These are phyloP conservation scores for Dendrobium officinale DNA, from an alignment of 106 monocot genomes.

Conservation along the genomic window DNA sequence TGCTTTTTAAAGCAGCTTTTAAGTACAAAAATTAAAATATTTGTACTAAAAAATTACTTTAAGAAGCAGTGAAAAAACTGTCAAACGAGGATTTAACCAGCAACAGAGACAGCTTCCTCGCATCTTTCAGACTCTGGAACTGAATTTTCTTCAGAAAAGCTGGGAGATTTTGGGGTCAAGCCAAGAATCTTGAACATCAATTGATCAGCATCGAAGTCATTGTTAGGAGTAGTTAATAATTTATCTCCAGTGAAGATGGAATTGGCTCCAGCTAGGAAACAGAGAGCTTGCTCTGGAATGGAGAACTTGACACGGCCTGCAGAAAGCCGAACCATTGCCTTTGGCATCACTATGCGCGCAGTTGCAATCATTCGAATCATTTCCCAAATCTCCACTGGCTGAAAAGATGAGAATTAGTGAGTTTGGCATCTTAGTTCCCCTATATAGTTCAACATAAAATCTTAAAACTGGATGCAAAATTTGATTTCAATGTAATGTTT, in stretches of 20 bases:
- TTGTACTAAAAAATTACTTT: too few species aligned
- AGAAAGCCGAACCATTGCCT: constrained; percentile 91
- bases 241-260: constrained; percentile 97
- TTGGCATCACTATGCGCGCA: constrained; percentile 92
- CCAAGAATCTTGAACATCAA: constrained; percentile 90
- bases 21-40: too few species aligned
- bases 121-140: constrained; percentile 11
- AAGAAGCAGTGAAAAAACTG: too few species aligned
- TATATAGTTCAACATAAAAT: not conserved
- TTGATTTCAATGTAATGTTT: not conserved
- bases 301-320: constrained; percentile 88
- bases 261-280: constrained; percentile 92
- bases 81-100: constrained; percentile 5
- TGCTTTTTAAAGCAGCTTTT: too few species aligned
- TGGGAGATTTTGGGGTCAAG: constrained; percentile 70
- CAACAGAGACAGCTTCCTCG: constrained; percentile 31
- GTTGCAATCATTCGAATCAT: constrained; percentile 97
- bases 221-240: constrained; percentile 82
- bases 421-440: not conserved
- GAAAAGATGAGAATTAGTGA: not conserved
- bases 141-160: constrained; percentile 31
- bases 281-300: constrained; percentile 89
- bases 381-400: constrained; percentile 91
- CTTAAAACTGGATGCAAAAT: not conserved
- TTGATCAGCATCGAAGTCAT: constrained; percentile 80